phyloP scores from a whole-genome alignment of 305 asterid species.

The Fraxinus angustifolia region DNA sequence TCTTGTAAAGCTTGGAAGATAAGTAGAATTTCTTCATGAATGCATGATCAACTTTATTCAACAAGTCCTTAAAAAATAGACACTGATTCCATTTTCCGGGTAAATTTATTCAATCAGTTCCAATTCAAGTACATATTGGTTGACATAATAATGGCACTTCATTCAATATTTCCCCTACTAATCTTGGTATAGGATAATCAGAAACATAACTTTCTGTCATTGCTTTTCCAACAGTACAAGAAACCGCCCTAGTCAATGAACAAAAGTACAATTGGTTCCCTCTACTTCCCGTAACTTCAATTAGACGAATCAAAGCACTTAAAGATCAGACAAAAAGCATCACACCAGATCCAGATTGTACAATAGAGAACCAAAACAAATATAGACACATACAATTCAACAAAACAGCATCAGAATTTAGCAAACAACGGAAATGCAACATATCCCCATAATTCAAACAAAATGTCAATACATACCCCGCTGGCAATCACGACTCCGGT shows the following conservation, averaged over 20 bases:
- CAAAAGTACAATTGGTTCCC: neutral
- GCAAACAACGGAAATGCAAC: neutral
- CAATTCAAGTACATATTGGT: neutral
- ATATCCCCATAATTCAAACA: neutral
- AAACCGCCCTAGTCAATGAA: neutral
- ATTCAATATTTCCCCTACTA: neutral
- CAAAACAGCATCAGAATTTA: neutral
- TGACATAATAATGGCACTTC: neutral
- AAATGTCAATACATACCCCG: constrained; percentile 51
- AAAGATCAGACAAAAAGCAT: neutral
- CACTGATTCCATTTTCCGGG: neutral
- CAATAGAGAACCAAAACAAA: constrained; percentile 6
- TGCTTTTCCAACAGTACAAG: constrained; percentile 2
- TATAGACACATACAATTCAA: neutral
- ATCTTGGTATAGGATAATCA: neutral
- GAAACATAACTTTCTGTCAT: neutral
- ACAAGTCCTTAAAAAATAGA: neutral
- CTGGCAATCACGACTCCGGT: constrained; percentile 79
- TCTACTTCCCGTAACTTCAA: neutral
- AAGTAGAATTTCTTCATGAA: neutral
- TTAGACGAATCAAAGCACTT: constrained; percentile 9
- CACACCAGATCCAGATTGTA: constrained; percentile 8
- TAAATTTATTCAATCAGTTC: neutral
- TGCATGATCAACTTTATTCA: neutral
- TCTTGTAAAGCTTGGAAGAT: neutral